These are phyloP conservation scores for Syzygium syzygioides DNA, from an alignment of 441 rosid genomes.

Conservation along the genomic window DNA sequence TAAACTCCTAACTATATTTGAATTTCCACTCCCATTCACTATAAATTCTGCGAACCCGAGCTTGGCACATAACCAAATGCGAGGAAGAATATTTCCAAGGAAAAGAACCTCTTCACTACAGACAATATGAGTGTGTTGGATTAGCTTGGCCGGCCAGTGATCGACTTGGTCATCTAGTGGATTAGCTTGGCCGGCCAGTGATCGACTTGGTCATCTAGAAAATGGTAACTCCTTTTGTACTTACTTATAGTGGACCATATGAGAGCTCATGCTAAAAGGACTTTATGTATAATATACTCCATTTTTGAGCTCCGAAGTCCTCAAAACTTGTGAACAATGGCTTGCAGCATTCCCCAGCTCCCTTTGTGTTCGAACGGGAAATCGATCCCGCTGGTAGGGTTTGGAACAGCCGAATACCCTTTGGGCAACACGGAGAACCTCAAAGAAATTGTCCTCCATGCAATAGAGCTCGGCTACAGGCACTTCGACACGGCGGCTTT, in stretches of 20 bases:
- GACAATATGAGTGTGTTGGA: neutral
- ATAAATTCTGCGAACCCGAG: too few relatives aligned
- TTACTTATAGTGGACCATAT: neutral
- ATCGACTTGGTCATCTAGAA: neutral
- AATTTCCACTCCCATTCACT: too few relatives aligned
- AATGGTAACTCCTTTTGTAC: neutral
- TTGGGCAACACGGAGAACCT: neutral
- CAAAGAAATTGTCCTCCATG: neutral
- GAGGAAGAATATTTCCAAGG: neutral
- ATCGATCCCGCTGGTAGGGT: neutral
- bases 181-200: neutral
- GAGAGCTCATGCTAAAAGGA: neutral
- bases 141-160: neutral
- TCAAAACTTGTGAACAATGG: neutral
- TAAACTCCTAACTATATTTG: too few relatives aligned
- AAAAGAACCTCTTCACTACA: neutral
- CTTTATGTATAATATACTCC: neutral
- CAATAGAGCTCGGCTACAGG: conserved; percentile 20
- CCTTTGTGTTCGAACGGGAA: neutral
- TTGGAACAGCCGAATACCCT: conserved; percentile 13
- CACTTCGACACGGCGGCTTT: conserved; percentile 20
- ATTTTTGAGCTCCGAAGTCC: neutral
- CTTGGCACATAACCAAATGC: too few relatives aligned
- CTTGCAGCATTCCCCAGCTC: neutral
- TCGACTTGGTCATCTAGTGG: neutral